These are phyloP conservation scores for Porodaedalea pini DNA, from an alignment of 1,284 basidiomycete species.

Conservation along the genomic window DNA sequence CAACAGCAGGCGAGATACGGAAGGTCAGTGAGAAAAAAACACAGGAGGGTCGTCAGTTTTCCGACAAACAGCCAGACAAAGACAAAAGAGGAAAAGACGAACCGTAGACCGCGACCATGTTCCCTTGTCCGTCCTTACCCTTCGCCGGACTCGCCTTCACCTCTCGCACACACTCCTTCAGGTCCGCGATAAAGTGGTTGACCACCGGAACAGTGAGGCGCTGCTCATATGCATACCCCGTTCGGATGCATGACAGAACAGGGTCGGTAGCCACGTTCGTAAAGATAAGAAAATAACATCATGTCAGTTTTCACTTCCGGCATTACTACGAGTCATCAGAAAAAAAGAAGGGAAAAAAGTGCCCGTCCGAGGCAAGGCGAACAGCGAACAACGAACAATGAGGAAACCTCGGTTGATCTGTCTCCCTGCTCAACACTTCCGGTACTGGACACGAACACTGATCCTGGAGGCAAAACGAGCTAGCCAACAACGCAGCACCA, in stretches of 20 bases:
- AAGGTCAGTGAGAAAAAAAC: neutral
- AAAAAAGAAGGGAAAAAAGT: neutral
- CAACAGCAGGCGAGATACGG: neutral
- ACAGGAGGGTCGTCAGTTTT: neutral
- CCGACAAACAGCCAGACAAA: neutral
- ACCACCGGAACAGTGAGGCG: conserved; percentile 74
- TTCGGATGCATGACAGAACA: too few species aligned
- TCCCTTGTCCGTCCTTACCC: conserved; percentile 45
- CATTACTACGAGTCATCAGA: neutral
- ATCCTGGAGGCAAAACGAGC: too few species aligned
- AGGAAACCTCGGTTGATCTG: conserved; percentile 2
- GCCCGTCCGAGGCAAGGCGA: neutral
- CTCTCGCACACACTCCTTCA: conserved; percentile 72
- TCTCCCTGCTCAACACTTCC: neutral
- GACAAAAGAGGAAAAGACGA: conserved; percentile 31
- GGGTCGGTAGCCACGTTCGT: neutral
- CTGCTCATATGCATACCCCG: too few species aligned
- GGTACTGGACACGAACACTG: neutral
- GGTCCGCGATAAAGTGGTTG: conserved; percentile 76
- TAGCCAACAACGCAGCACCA: neutral
- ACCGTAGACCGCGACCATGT: conserved; percentile 89
- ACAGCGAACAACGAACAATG: conserved; percentile 4
- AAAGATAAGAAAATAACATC: neutral
- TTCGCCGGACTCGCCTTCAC: conserved; percentile 55
- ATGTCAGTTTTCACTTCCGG: neutral